Evolutionary conservation across 768 basidiomycete species (phyloP).

Genomic region (Xanthoconium stramineum): DNA sequence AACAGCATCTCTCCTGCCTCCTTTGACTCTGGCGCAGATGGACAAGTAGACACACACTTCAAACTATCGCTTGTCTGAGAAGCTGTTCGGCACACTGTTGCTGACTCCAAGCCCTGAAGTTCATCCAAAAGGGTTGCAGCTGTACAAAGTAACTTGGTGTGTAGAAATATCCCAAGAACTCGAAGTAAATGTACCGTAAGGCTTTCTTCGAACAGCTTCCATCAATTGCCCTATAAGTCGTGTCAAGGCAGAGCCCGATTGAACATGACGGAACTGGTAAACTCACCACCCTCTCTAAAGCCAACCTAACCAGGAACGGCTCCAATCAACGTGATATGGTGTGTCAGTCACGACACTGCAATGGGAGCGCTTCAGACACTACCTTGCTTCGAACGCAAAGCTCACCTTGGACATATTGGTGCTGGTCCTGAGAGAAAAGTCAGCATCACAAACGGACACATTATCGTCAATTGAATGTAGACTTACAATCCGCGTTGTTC

Average conservation of each 20-base stretch:
- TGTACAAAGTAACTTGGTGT: slow-evolving; percentile 12
- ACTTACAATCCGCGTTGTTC: slow-evolving; percentile 80
- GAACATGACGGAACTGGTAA: not conserved
- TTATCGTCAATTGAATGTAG: not conserved
- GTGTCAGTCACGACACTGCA: slow-evolving; percentile 86
- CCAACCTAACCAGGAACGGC: slow-evolving; percentile 91
- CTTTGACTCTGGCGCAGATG: too few species aligned
- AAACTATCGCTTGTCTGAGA: too few species aligned
- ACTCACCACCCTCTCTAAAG: slow-evolving; percentile 64
- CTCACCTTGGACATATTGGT: slow-evolving; percentile 89
- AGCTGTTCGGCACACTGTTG: too few species aligned
- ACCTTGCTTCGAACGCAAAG: not conserved
- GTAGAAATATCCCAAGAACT: not conserved
- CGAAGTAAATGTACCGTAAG: slow-evolving; percentile 41
- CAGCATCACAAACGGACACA: not conserved
- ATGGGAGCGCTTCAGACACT: not conserved
- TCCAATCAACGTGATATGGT: slow-evolving; percentile 89
- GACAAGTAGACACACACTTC: too few species aligned
- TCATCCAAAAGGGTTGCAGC: slow-evolving; percentile 68
- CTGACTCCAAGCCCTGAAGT: too few species aligned
- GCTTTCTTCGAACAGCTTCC: slow-evolving; percentile 60
- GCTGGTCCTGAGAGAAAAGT: slow-evolving; percentile 55
- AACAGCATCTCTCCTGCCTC: too few species aligned
- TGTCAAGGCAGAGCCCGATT: not conserved
- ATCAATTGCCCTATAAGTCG: slow-evolving; percentile 49